Evolutionary conservation across 345 rosid species (phyloP).

Genomic region (Iberis pinnata): DNA sequence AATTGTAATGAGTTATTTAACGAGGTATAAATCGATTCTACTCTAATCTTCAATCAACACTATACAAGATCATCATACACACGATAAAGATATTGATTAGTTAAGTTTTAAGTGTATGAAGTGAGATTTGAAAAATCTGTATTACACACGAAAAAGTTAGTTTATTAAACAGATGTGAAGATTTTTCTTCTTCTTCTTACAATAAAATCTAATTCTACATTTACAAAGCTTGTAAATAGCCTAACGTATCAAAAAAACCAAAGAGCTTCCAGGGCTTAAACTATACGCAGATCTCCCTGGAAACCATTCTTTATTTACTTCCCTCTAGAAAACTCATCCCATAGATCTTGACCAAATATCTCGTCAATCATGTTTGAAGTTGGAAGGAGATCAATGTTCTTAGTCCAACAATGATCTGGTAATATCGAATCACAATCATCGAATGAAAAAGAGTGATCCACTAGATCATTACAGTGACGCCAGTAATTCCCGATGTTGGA

Average conservation of each 20-base stretch:
- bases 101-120: too few relatives aligned
- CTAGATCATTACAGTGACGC: conserved; percentile 31
- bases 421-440: conserved; percentile 41
- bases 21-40: too few relatives aligned
- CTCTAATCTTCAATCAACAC: too few relatives aligned
- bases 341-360: conserved; percentile 44
- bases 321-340: conserved; percentile 24
- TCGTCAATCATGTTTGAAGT: conserved; percentile 67
- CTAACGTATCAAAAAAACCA: conserved; percentile 6
- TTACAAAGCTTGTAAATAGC: conserved; percentile 11
- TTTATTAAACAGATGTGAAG: conserved; percentile 28
- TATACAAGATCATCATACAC: too few relatives aligned
- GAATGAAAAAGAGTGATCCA: conserved; percentile 33
- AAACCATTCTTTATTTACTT: conserved; percentile 21
- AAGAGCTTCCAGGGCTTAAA: conserved; percentile 6
- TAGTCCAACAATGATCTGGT: conserved; percentile 32
- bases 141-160: conserved; percentile 12
- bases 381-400: conserved; percentile 50
- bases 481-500: conserved; percentile 21
- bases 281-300: conserved; percentile 14
- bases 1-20: too few relatives aligned
- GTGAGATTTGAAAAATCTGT: too few relatives aligned
- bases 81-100: too few relatives aligned
- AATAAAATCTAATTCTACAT: conserved; percentile 15
- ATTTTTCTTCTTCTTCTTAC: conserved; percentile 24